Evolutionary conservation across 192 early-diverging fungal genomes (phyloP).

Genomic region (Coemansia sp.): DNA sequence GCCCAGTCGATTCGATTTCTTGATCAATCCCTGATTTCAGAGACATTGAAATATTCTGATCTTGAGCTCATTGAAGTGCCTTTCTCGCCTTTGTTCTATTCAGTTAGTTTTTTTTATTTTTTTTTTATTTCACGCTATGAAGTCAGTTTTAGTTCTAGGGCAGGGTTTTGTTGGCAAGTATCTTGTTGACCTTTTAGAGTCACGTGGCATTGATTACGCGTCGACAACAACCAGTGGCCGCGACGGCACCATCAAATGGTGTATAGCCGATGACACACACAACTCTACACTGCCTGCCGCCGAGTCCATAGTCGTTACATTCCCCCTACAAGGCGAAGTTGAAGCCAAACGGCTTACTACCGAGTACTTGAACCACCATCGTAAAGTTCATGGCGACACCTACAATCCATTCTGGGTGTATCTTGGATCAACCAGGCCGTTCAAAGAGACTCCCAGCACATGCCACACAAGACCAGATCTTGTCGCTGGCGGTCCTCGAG

Average conservation of each 20-base stretch:
- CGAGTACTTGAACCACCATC: constrained; percentile 18
- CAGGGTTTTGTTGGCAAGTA: constrained; percentile 51
- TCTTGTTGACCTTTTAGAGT: constrained; percentile 20
- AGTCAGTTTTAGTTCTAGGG: constrained; percentile 42
- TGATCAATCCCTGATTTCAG: not conserved
- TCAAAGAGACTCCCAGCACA: constrained; percentile 47
- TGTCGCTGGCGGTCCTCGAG: constrained; percentile 23
- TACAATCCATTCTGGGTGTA: constrained; percentile 34
- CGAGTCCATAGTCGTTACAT: constrained; percentile 34
- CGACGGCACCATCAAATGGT: constrained; percentile 43
- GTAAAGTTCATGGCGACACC: not conserved
- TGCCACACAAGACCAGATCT: constrained; percentile 30
- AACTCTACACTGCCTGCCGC: constrained; percentile 30
- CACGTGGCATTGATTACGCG: not conserved
- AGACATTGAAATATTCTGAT: not conserved
- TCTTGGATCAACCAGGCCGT: constrained; percentile 46
- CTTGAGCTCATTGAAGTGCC: not conserved
- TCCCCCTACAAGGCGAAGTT: constrained; percentile 34
- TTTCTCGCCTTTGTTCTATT: not conserved
- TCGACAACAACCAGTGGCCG: constrained; percentile 49
- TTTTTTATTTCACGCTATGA: not conserved
- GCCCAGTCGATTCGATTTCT: not conserved
- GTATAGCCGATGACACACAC: constrained; percentile 7
- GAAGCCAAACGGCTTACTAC: constrained; percentile 17
- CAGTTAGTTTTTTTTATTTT: not conserved